These are phyloP conservation scores for Penicillium daleae DNA, from an alignment of 495 filamentous ascomycete species.

Conservation along the genomic window DNA sequence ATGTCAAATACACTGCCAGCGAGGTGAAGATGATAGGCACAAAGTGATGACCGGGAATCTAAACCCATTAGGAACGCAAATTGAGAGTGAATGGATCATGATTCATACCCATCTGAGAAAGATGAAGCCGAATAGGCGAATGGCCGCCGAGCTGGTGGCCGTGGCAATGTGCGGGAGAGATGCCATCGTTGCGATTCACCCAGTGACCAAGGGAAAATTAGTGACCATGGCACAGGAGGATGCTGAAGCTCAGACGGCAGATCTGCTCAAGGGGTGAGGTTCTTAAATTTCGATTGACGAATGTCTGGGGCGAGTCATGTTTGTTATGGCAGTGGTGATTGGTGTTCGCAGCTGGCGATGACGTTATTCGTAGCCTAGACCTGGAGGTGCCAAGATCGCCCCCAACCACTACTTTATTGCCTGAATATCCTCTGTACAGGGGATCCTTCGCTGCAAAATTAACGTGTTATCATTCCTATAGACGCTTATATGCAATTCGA, in stretches of 20 bases:
- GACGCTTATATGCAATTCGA: neutral
- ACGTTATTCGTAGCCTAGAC: conserved; percentile 13
- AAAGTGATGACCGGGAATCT: conserved; percentile 68
- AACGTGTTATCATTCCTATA: neutral
- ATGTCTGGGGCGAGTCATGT: conserved; percentile 11
- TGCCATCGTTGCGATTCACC: conserved; percentile 27
- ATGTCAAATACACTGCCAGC: conserved; percentile 72
- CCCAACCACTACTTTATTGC: neutral
- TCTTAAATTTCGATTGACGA: conserved; percentile 2
- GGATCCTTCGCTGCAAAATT: neutral
- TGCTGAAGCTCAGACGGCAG: neutral
- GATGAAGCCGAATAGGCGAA: conserved; percentile 67
- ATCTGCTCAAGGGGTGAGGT: neutral
- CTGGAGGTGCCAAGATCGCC: neutral
- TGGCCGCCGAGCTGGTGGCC: conserved; percentile 59
- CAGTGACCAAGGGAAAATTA: neutral
- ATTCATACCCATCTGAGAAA: conserved; percentile 85
- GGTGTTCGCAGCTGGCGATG: conserved; percentile 10
- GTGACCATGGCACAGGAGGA: conserved; percentile 1
- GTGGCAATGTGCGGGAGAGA: conserved; percentile 31
- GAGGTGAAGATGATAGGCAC: conserved; percentile 69
- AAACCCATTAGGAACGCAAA: conserved; percentile 13
- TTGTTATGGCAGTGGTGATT: conserved; percentile 16
- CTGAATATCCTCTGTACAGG: no score
- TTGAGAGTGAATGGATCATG: neutral